These are phyloP conservation scores for Xerocomellus intermedius DNA, from an alignment of 768 basidiomycete genomes.

Conservation along the genomic window DNA sequence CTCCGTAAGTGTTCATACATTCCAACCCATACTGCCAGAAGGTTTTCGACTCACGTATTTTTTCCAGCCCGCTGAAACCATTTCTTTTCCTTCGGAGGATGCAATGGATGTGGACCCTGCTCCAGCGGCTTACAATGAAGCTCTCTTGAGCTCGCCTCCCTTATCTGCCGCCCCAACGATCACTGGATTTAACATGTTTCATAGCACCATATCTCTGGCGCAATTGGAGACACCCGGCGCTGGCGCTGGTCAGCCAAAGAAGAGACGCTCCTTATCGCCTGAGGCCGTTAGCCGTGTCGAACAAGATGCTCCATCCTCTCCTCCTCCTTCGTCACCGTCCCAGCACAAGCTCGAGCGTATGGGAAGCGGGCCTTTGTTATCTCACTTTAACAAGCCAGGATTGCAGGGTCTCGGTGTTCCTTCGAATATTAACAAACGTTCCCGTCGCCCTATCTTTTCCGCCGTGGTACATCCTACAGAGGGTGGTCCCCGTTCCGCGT, in stretches of 20 bases:
- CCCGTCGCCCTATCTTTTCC: conserved; percentile 66
- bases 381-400: conserved; percentile 47
- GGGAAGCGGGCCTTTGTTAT: conserved; percentile 33
- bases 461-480: conserved; percentile 54
- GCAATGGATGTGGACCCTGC: conserved; percentile 79
- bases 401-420: conserved; percentile 57
- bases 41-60: conserved; percentile 10
- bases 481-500: conserved; percentile 40
- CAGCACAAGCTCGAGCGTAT: conserved; percentile 48
- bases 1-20: conserved; percentile 22
- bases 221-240: conserved; percentile 44
- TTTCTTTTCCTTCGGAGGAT: conserved; percentile 51
- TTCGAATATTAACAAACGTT: conserved; percentile 53
- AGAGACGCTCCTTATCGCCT: conserved; percentile 61
- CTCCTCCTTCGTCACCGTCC: conserved; percentile 48
- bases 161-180: conserved; percentile 52
- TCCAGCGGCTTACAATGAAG: conserved; percentile 38
- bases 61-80: conserved; percentile 34
- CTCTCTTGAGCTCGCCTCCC: conserved; percentile 38
- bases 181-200: conserved; percentile 62
- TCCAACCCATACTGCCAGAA: not conserved
- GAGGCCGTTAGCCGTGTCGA: conserved; percentile 40
- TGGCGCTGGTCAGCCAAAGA: conserved; percentile 44
- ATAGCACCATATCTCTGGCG: conserved; percentile 49
- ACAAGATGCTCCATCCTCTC: conserved; percentile 46